Evolutionary conservation across 495 filamentous ascomycete genomes (phyloP), one percentile per base, ranked within the genome.

Genomic region (Talaromyces borbonicus): DNA sequence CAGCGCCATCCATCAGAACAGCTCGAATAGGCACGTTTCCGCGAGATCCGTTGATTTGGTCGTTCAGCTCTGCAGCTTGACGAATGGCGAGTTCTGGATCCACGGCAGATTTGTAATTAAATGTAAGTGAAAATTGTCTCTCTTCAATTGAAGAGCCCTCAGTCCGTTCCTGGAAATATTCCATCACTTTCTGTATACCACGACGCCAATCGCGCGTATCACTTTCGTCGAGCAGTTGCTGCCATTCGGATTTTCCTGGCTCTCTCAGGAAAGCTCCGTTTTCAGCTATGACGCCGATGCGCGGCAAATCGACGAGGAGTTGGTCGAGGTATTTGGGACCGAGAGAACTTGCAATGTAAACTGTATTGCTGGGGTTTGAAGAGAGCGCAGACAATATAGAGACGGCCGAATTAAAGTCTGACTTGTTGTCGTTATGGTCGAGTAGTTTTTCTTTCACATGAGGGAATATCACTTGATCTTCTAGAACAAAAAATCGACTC

Each of bases 31-130:
- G 72, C 55, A 88, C 83, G 36, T 73, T 76, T 52, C 85, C 79
- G 52, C 85, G 86, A 5, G 83, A 79, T 56, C 87, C 85, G 56
- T 90, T 93, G 67, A 94, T 87, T 55, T 92, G 86, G 48, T 84
- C 85, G 3, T 84, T 85, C 55, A 84, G 81, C 49, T 95, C 88
- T 19, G 77, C 81, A 9, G 84, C 87, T 54, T 85, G 85, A 6
- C 83, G 75, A 37, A 68, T 60, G 1, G 88, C 86, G 25, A 74
- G 65, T 30, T 81, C 77, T 37, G 67, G 68, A 52, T 94, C 85
- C 24, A 83, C 76, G 0, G 83, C 81, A 44, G 75, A 69, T 55
- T 81, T 78, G 58, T 87, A 88, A 55, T 84, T 78, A 69, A 93
- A 92, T 35, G 83, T 78, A 18, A 90, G 62, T 4, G 81, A 85